phyloP scores from a whole-genome alignment of 1,284 basidiomycete genomes.

The Fomitopsis pinicola region DNA sequence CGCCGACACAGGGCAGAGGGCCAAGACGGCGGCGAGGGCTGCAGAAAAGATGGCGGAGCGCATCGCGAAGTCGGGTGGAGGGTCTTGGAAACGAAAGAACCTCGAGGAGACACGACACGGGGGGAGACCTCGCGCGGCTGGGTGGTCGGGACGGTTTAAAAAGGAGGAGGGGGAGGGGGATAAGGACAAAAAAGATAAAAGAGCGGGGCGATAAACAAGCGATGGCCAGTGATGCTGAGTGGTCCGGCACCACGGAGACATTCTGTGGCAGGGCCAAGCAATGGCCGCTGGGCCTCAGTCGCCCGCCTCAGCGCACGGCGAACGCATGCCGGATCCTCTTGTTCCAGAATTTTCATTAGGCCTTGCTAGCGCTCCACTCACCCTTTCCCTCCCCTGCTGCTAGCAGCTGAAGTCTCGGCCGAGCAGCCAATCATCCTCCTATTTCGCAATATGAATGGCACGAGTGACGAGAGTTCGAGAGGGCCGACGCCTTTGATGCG shows the following conservation, averaged over 20 bases:
- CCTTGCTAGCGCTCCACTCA: neutral
- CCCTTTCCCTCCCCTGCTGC: neutral
- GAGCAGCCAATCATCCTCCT: no score
- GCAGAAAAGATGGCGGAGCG: conserved; percentile 9
- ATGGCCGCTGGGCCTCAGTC: neutral
- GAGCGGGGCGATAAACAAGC: neutral
- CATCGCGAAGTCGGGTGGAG: conserved; percentile 5
- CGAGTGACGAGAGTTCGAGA: no score
- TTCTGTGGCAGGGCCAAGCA: neutral
- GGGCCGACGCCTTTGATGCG: no score
- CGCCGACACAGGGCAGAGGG: conserved; percentile 4
- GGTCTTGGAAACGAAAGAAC: neutral
- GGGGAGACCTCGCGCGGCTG: neutral
- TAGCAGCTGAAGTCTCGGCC: no score
- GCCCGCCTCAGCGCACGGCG: neutral
- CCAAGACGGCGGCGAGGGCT: conserved; percentile 6
- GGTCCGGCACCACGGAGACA: neutral
- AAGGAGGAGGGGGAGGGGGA: neutral
- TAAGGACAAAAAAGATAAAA: neutral
- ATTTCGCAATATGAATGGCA: no score
- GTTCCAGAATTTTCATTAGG: neutral
- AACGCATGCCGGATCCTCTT: neutral
- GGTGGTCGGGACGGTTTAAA: neutral
- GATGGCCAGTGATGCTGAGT: no score
- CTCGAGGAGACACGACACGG: neutral